phyloP scores from a whole-genome alignment of 179 eudicot species.

The Nepenthes alata region DNA sequence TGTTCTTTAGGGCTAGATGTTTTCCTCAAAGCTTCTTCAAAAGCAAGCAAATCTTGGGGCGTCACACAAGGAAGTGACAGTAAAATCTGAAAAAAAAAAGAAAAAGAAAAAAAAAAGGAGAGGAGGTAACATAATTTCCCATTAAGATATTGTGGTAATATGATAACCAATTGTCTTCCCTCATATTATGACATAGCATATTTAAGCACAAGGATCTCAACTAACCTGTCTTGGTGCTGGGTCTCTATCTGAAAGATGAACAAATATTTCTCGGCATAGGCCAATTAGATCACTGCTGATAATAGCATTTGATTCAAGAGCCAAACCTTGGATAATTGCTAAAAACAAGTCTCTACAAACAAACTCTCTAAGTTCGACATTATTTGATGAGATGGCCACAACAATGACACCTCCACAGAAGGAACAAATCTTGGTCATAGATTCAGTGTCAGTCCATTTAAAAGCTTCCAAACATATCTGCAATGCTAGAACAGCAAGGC shows the following conservation, averaged over 20 bases:
- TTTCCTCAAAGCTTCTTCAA: conserved; percentile 85
- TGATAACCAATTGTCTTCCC: too few species aligned
- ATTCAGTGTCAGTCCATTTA: conserved; percentile 82
- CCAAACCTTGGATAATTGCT: conserved; percentile 69
- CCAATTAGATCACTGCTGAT: conserved; percentile 61
- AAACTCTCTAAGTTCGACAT: conserved; percentile 62
- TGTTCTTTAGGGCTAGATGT: conserved; percentile 91
- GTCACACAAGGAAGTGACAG: conserved; percentile 70
- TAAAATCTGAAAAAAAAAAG: conserved; percentile 48
- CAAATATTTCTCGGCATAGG: conserved; percentile 75
- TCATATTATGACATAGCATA: too few species aligned
- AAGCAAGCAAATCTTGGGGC: conserved; percentile 67
- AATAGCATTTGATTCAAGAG: conserved; percentile 76
- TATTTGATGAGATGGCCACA: conserved; percentile 49
- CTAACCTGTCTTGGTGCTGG: conserved; percentile 89
- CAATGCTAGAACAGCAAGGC: conserved; percentile 71
- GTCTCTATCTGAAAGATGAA: conserved; percentile 61
- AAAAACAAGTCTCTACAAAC: conserved; percentile 76
- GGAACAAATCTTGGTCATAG: conserved; percentile 56
- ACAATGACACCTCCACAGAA: conserved; percentile 57
- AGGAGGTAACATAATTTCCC: too few species aligned
- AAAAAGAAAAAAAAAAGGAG: too few species aligned
- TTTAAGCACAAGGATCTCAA: background rate
- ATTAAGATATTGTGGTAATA: too few species aligned
- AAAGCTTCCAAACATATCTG: conserved; percentile 69